These are phyloP conservation scores for Torulaspora delbrueckii DNA, from an alignment of 805 yeast genomes.

Conservation along the genomic window DNA sequence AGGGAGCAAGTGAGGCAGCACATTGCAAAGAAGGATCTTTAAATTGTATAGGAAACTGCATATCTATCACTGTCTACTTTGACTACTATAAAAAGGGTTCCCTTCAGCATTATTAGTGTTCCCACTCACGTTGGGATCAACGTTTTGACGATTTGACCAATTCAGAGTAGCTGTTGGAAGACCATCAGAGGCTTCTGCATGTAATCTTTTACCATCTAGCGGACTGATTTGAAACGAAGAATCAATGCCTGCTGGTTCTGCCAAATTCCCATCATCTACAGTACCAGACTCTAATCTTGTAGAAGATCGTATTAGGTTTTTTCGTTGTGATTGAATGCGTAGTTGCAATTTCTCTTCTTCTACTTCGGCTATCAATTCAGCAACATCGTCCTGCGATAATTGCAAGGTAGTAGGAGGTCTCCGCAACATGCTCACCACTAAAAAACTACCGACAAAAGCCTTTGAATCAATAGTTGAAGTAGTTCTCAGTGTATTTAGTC, in stretches of 20 bases:
- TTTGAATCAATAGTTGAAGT: background rate
- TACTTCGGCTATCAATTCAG: conserved; percentile 25
- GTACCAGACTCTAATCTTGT: conserved; percentile 7
- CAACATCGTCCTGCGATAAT: conserved; percentile 63
- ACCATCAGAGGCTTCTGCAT: conserved; percentile 10
- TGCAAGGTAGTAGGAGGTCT: conserved; percentile 66
- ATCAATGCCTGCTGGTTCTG: conserved; percentile 5
- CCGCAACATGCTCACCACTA: conserved; percentile 51
- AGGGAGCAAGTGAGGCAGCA: conserved; percentile 22
- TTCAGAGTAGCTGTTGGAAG: conserved; percentile 12
- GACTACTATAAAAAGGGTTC: conserved; percentile 12
- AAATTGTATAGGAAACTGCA: conserved; percentile 3
- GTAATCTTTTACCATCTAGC: conserved; percentile 13
- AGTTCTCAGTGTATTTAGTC: background rate
- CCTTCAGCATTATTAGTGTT: conserved; percentile 7
- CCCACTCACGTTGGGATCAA: background rate
- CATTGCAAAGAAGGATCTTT: conserved; percentile 13
- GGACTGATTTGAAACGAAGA: conserved; percentile 16
- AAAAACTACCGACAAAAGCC: background rate
- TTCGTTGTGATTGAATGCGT: conserved; percentile 23
- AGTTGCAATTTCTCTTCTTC: conserved; percentile 27
- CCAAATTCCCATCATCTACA: conserved; percentile 6
- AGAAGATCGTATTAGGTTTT: conserved; percentile 20
- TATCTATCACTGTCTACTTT: conserved; percentile 1
- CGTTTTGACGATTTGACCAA: conserved; percentile 10